Conservation (phyloP, 2,329 filamentous ascomycete species). For the Hypocrella siamensis region DNA sequence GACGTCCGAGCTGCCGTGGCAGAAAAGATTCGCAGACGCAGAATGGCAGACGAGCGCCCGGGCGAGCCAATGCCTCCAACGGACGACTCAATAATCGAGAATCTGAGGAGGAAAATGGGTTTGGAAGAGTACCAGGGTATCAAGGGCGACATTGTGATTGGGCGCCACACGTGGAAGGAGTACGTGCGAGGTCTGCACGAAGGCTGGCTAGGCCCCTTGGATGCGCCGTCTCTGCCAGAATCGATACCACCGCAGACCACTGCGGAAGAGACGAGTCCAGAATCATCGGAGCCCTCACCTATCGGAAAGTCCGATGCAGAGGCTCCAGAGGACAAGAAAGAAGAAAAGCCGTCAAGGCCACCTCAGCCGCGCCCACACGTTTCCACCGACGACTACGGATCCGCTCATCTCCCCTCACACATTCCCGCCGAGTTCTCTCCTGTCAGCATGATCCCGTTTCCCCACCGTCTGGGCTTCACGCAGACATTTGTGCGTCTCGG, state of each 20-base stretch:
- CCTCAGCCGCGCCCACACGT: conserved; percentile 62
- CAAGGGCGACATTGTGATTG: conserved; percentile 75
- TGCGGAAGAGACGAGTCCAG: conserved; percentile 8
- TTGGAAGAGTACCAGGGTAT: conserved; percentile 58
- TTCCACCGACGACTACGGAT: conserved; percentile 52
- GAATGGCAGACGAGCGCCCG: conserved; percentile 39
- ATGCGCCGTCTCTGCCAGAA: conserved; percentile 33
- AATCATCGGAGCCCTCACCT: conserved; percentile 8
- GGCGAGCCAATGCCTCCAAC: conserved; percentile 31
- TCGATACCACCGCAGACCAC: conserved; percentile 8
- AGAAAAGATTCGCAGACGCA: conserved; percentile 64
- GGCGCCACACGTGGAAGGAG: conserved; percentile 92
- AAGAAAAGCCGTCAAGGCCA: conserved; percentile 38
- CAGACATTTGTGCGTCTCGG: conserved; percentile 78
- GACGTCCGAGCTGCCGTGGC: conserved; percentile 79
- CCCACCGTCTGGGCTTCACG: conserved; percentile 82
- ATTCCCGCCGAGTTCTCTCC: conserved; percentile 61
- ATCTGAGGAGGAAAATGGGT: conserved; percentile 48
- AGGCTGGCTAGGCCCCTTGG: conserved; percentile 82
- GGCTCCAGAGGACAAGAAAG: conserved; percentile 20
- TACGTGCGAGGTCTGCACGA: conserved; percentile 88
- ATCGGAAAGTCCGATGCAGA: conserved; percentile 13
- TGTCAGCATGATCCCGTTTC: conserved; percentile 57
- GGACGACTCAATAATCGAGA: conserved; percentile 40
- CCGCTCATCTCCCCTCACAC: conserved; percentile 44